These are phyloP conservation scores for Cryptosporidium meleagridis DNA, from an alignment of 169 alveolate genomes.

Conservation along the genomic window DNA sequence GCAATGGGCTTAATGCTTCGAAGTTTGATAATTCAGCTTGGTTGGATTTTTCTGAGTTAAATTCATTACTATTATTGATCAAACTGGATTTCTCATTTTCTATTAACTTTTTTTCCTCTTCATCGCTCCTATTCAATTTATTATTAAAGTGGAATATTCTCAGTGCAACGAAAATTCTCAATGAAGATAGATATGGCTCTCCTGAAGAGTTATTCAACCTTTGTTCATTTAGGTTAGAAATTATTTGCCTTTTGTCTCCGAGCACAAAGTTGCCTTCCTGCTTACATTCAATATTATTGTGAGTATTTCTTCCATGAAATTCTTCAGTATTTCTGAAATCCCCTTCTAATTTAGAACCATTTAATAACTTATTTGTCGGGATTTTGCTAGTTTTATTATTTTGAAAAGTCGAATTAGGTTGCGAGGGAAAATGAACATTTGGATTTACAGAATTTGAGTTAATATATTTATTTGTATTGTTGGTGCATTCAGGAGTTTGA, in stretches of 20 bases:
- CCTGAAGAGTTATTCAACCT: slow-evolving; percentile 37
- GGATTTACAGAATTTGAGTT: neutral
- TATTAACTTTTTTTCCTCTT: slow-evolving; percentile 20
- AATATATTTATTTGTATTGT: neutral
- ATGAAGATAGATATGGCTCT: slow-evolving; percentile 41
- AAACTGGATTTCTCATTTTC: neutral
- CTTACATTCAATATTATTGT: neutral
- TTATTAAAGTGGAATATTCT: slow-evolving; percentile 32
- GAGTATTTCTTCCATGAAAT: neutral
- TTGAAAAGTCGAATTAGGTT: neutral
- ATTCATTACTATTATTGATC: neutral
- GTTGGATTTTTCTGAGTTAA: slow-evolving; percentile 1
- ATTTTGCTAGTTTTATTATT: neutral
- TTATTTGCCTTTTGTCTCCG: neutral
- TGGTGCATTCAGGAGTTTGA: neutral
- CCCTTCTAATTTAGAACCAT: neutral
- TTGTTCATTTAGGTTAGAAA: neutral
- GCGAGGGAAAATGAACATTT: neutral
- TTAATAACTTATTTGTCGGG: neutral
- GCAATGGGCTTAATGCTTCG: slow-evolving; percentile 1
- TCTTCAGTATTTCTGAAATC: neutral
- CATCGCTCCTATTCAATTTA: slow-evolving; percentile 34
- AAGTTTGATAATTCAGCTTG: neutral
- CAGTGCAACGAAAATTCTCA: slow-evolving; percentile 64
- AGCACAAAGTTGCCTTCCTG: neutral